Base-by-base conservation (phyloP, 164 flowering plant genomes). In the Kingdonia uniflora region DNA sequence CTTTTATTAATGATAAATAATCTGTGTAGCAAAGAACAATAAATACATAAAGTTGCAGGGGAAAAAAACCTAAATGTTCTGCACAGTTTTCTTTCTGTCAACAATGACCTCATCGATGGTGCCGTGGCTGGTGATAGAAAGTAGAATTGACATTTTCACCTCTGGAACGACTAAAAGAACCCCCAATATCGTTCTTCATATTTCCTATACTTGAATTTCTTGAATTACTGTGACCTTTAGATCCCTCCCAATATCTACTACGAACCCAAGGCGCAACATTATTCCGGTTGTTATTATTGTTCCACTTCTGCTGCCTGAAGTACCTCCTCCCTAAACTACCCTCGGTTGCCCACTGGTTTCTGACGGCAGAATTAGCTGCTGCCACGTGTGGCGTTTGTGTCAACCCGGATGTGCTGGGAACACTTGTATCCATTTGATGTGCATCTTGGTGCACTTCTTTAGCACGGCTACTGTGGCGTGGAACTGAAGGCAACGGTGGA, bases 401-500 rank as follows among this genome's bases (percentile, higher is more conserved):
- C 10, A 58, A 39, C 53, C 62, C 65, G 15, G 68, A 66, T 14
- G 69, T 63, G 55, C 68, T 61, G 16, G 76, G 57, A 58, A 39
- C 33, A 57, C 50, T 50, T 45, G 59, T 58, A 51, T 56, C 72
- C 6, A 53, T 44, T 41, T 29, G 43, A 25, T 51, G 45, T 22
- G 45, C n/a, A 33, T 38, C 63, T 26, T 2, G 56, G 51, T 62
- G 74, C 10, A 45, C 63, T 51, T 58, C 74, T 35, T 64, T 63
- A 15, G 12, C 15, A 14, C 6, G 42, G 49, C 63, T 55, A 55
- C 41, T 48, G 25, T 55, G 65, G 19, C 65, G 76, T 41, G 88
- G 80, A 65, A 57, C 60, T 23, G 76, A 65, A 14, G 96, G 99
- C 46, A 92, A 60, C 2, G 96, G 96, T 19, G 96, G 99, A 62